Percentiles rank a stretch among this genome's conserved stretches.
Conservation (phyloP, 257 asterid species). For the Nicotiana otophora region DNA sequence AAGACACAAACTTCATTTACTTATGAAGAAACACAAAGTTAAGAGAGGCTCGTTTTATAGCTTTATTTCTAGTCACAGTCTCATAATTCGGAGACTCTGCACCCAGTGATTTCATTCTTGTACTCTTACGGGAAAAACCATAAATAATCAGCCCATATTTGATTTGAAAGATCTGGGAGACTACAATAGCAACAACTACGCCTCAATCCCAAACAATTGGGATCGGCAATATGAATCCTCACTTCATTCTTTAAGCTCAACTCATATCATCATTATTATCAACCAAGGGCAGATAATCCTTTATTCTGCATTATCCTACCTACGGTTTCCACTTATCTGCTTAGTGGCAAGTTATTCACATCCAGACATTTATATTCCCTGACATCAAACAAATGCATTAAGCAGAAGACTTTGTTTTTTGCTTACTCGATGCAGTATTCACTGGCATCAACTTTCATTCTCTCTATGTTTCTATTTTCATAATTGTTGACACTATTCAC, state of each 20-base stretch:
- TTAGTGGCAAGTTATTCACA: neutral
- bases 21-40: neutral
- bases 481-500: neutral
- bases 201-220: too few species aligned
- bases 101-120: neutral
- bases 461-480: neutral
- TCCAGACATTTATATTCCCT: neutral
- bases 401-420: neutral
- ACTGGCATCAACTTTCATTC: neutral
- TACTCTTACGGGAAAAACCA: neutral
- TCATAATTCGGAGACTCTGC: neutral
- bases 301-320: neutral
- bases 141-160: neutral
- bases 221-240: too few species aligned
- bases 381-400: neutral
- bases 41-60: neutral
- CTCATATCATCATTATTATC: neutral
- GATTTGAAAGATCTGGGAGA: neutral
- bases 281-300: neutral
- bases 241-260: too few species aligned
- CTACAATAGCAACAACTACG: neutral
- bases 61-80: neutral
- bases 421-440: neutral
- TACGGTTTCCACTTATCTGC: neutral
- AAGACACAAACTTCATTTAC: neutral